Base-by-base conservation (phyloP, 1,139 yeast genomes). In the Hansenula anomala region DNA sequence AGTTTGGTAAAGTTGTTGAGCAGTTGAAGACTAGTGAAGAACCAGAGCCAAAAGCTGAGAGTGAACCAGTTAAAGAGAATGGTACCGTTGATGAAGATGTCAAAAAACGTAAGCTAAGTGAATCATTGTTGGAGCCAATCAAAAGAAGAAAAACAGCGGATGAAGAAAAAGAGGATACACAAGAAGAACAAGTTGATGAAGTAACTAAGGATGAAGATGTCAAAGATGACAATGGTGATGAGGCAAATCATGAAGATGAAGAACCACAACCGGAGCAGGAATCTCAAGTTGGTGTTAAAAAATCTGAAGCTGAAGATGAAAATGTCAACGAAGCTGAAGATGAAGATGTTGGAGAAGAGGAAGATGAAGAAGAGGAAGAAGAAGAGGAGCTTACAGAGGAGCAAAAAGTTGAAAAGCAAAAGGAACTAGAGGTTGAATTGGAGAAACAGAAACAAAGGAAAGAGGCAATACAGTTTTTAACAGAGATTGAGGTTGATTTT, bases 401-500 rank as follows among this genome's bases (percentile, higher is more conserved):
- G 34, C 65, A 58, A 19, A 64, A 61, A 15, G 50, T 52, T 0
- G 55, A 52, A 35, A 65, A 59, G 35, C 48, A 48, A 27, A 67
- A 66, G 31, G 71, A 66, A 35, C 60, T 65, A 11, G 74, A 72
- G 46, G 48, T 66, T 33, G 80, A 77, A 46, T 66, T 66, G 30
- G 72, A 70, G 46, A 63, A 86, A 40, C 63, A 67, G 39, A 60
- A 57, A 41, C 66, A 67, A 31, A 63, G 80, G 26, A 69, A 75
- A 42, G 74, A 75, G 23, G 95, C 95, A 3, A 67, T 87, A 34
- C 71, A 74, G 37, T 80, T 73, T 38, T 73, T 92, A 39, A 82
- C 89, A 2, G 75, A 75, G 19, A 87, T 92, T 44, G 98, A 92
- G 58, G 69, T 81, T 33, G 82, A 82, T 41, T 92, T 90, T 69